Conservation (phyloP, 2,329 filamentous ascomycete species). For the Stachybotrys chlorohalonatus region DNA sequence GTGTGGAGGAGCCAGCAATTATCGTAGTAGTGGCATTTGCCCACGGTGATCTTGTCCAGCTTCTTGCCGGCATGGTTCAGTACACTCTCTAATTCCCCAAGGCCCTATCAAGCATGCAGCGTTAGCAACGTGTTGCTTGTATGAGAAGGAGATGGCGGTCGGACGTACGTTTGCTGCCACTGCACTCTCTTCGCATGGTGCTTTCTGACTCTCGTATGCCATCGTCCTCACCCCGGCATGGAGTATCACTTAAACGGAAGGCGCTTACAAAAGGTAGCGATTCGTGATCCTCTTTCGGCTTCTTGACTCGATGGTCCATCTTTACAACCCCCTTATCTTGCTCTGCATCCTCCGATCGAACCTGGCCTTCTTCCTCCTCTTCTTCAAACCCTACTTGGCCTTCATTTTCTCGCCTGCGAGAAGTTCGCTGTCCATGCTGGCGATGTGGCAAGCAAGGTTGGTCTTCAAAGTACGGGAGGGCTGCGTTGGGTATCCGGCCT, state of each 20-base stretch:
- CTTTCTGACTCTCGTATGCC: constrained; percentile 73
- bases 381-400: constrained; percentile 67
- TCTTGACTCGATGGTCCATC: constrained; percentile 75
- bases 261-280: no score
- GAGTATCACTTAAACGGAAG: constrained; percentile 38
- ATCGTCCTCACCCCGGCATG: constrained; percentile 64
- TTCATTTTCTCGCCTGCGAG: constrained; percentile 64
- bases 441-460: constrained; percentile 30
- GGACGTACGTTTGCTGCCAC: constrained; percentile 83
- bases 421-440: constrained; percentile 49
- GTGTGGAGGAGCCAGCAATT: constrained; percentile 53
- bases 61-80: constrained; percentile 63
- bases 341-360: constrained; percentile 69
- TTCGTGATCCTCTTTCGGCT: no score
- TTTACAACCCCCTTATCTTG: constrained; percentile 68
- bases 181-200: constrained; percentile 71
- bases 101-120: no score
- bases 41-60: constrained; percentile 66
- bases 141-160: constrained; percentile 68
- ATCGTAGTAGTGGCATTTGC: constrained; percentile 61
- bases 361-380: constrained; percentile 68
- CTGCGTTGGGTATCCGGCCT: constrained; percentile 69
- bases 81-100: no score
- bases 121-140: background rate
- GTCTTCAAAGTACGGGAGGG: constrained; percentile 63